Evolutionary conservation across 176 grass and related monocot genomes (phyloP).

Genomic region (Zea luxurians): DNA sequence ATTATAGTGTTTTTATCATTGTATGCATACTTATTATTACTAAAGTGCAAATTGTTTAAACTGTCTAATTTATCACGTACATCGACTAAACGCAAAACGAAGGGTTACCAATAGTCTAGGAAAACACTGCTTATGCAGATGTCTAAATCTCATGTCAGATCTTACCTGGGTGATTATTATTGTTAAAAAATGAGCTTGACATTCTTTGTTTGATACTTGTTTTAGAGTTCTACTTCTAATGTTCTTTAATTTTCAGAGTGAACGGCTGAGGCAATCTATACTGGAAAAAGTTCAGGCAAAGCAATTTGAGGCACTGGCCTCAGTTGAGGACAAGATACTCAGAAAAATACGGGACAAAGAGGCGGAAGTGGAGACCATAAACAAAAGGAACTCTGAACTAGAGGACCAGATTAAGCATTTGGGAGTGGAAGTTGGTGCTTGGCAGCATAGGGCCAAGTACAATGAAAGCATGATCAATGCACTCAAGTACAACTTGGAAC

Average conservation of each 20-base stretch:
- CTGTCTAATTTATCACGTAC: not conserved
- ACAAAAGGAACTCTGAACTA: conserved; percentile 82
- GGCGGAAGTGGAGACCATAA: conserved; percentile 75
- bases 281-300: conserved; percentile 92
- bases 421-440: conserved; percentile 74
- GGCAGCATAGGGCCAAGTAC: conserved; percentile 98
- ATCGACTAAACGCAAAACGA: not conserved
- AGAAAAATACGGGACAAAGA: conserved; percentile 91
- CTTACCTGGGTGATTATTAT: not conserved
- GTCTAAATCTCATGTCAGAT: not conserved
- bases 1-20: not conserved
- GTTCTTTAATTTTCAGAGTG: conserved; percentile 59
- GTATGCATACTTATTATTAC: not conserved
- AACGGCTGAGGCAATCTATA: conserved; percentile 87
- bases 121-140: not conserved
- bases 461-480: conserved; percentile 94
- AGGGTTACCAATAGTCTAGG: not conserved
- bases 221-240: conserved; percentile 22
- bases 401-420: conserved; percentile 93
- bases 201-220: conserved; percentile 16
- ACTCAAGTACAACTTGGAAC: conserved; percentile 92
- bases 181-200: not conserved
- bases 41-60: not conserved
- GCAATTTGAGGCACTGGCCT: conserved; percentile 82
- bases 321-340: conserved; percentile 87